Evolutionary conservation across 345 rosid species (phyloP).

Genomic region (Boechera stricta): DNA sequence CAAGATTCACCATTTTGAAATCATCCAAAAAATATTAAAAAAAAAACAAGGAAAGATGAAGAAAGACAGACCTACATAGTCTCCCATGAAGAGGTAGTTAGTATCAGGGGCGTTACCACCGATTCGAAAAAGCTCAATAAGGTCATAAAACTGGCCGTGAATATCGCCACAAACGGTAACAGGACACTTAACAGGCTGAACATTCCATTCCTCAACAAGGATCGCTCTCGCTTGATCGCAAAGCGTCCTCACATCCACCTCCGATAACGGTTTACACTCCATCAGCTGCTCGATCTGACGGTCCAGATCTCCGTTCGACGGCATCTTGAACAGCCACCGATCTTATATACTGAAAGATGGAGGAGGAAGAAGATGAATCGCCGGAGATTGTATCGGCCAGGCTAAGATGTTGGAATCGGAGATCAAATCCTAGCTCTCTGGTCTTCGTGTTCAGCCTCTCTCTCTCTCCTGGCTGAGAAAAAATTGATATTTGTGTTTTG

Average conservation of each 20-base stretch:
- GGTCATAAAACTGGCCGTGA: slow-evolving; percentile 98
- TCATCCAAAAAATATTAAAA: slow-evolving; percentile 20
- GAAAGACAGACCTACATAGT: slow-evolving; percentile 83
- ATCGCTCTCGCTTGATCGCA: slow-evolving; percentile 98
- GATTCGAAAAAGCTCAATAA: slow-evolving; percentile 89
- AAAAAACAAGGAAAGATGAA: neutral
- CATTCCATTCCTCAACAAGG: slow-evolving; percentile 99
- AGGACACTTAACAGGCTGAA: slow-evolving; percentile 99
- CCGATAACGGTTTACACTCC: slow-evolving; percentile 94
- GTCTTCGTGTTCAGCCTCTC: slow-evolving; percentile 18
- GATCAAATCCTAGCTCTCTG: slow-evolving; percentile 27
- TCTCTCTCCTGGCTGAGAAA: slow-evolving; percentile 29
- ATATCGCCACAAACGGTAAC: slow-evolving; percentile 99
- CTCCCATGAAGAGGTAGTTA: slow-evolving; percentile 99
- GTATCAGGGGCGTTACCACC: slow-evolving; percentile 98
- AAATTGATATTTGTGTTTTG: slow-evolving; percentile 16
- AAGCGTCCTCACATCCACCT: slow-evolving; percentile 85
- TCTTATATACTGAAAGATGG: neutral
- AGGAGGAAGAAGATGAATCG: neutral
- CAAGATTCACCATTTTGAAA: neutral
- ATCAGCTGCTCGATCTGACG: slow-evolving; percentile 97
- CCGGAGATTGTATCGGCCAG: slow-evolving; percentile 10
- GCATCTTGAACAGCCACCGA: slow-evolving; percentile 51
- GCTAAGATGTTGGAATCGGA: slow-evolving; percentile 8
- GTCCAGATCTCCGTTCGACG: slow-evolving; percentile 94